Evolutionary conservation across 1,284 basidiomycete species (phyloP).

Genomic region (Sanguinoderma infundibulare): DNA sequence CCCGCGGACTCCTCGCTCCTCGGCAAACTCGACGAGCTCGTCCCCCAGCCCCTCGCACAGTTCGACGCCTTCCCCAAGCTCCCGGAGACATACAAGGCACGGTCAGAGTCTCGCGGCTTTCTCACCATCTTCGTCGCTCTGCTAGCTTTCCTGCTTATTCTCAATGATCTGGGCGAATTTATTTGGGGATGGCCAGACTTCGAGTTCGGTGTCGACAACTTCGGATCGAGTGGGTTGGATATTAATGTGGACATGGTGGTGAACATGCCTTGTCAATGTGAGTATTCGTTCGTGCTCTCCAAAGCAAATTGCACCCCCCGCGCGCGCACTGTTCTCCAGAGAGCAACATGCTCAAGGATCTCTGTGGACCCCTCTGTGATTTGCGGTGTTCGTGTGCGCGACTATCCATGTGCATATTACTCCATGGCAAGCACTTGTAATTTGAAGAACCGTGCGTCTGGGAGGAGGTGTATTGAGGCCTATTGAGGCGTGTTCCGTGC

Average conservation of each 20-base stretch:
- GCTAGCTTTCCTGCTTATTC: conserved; percentile 74
- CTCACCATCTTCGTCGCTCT: conserved; percentile 82
- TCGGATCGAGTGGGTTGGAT: conserved; percentile 66
- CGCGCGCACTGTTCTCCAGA: neutral
- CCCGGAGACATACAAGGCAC: conserved; percentile 85
- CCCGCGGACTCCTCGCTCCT: conserved; percentile 42
- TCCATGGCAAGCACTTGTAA: too few relatives aligned
- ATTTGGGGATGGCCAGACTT: conserved; percentile 91
- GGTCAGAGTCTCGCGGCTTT: conserved; percentile 87
- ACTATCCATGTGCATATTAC: neutral
- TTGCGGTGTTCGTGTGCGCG: neutral
- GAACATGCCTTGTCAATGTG: conserved; percentile 91
- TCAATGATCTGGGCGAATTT: conserved; percentile 90
- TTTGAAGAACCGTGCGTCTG: too few relatives aligned
- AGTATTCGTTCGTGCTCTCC: conserved; percentile 38
- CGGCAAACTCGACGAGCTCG: conserved; percentile 60
- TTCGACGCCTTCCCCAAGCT: conserved; percentile 92
- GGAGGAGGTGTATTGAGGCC: too few relatives aligned
- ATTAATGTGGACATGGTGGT: conserved; percentile 92
- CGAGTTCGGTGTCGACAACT: conserved; percentile 82
- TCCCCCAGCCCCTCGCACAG: conserved; percentile 55
- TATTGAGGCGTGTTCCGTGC: too few relatives aligned
- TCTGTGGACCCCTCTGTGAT: neutral
- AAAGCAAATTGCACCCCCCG: neutral
- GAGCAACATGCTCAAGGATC: too few relatives aligned